phyloP scores from a whole-genome alignment of 2,329 filamentous ascomycete genomes.

The Alternaria atra region DNA sequence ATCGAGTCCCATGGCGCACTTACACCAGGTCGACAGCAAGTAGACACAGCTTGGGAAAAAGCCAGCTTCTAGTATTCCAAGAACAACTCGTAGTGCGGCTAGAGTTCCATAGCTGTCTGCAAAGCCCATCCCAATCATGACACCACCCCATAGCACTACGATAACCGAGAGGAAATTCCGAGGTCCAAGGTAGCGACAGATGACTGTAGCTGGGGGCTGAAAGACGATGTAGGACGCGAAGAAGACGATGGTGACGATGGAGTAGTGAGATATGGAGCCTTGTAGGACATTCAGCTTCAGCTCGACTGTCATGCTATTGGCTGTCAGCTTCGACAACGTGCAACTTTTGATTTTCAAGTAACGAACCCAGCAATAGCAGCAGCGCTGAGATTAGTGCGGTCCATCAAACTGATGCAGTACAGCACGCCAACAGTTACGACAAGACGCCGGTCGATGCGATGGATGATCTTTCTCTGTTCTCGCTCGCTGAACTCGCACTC shows the following conservation, averaged over 20 bases:
- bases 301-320: conserved; percentile 51
- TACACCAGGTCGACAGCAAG: conserved; percentile 54
- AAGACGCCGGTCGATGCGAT: conserved; percentile 70
- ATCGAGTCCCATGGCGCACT: not conserved
- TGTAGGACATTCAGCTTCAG: conserved; percentile 41
- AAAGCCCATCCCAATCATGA: conserved; percentile 58
- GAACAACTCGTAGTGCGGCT: conserved; percentile 49
- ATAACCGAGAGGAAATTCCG: conserved; percentile 48
- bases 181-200: conserved; percentile 54
- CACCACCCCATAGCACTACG: conserved; percentile 52
- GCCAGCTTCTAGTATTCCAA: conserved; percentile 54
- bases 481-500: conserved; percentile 61
- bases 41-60: conserved; percentile 57
- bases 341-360: conserved; percentile 5
- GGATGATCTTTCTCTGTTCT: conserved; percentile 74
- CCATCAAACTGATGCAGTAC: conserved; percentile 81
- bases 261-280: conserved; percentile 49
- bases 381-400: conserved; percentile 78
- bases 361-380: conserved; percentile 74
- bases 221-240: conserved; percentile 56
- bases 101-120: conserved; percentile 47
- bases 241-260: conserved; percentile 68
- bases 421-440: conserved; percentile 62
- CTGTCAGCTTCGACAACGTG: conserved; percentile 29
- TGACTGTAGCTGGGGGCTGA: conserved; percentile 53